phyloP scores from a whole-genome alignment of 176 grass and related monocot genomes.

The Chrysopogon serrulatus region DNA sequence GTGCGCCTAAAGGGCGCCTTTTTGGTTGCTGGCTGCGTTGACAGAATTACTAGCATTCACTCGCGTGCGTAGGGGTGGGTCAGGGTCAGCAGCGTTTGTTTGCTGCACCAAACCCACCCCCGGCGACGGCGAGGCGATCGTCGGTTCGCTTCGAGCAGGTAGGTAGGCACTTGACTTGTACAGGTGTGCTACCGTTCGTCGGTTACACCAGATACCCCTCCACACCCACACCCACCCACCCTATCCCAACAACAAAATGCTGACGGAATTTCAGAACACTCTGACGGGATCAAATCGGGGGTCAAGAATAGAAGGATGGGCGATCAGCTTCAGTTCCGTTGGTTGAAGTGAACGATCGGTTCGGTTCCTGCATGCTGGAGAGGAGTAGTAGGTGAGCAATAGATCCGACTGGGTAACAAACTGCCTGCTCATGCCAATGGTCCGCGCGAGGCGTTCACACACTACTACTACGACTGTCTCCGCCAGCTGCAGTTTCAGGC shows the following conservation, averaged over 20 bases:
- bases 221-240: too few species aligned
- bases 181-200: not conserved
- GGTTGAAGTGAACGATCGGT: not conserved
- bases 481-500: not conserved
- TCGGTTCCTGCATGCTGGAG: not conserved
- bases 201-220: not conserved
- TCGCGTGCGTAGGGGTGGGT: not conserved
- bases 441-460: not conserved
- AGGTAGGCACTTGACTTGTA: not conserved
- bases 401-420: not conserved
- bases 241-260: not conserved
- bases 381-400: not conserved
- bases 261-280: not conserved
- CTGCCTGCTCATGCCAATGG: not conserved
- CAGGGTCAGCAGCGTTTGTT: conserved; percentile 1
- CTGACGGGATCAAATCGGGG: not conserved
- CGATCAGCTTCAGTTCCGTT: not conserved
- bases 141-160: not conserved
- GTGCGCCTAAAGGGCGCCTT: not conserved
- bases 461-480: not conserved
- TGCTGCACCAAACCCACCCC: conserved; percentile 33
- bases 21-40: not conserved
- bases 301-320: not conserved
- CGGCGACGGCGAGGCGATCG: not conserved
- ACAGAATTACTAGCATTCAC: not conserved